These are phyloP conservation scores for Ustilago vetiveriae DNA, from an alignment of 1,284 basidiomycete genomes.

Conservation along the genomic window DNA sequence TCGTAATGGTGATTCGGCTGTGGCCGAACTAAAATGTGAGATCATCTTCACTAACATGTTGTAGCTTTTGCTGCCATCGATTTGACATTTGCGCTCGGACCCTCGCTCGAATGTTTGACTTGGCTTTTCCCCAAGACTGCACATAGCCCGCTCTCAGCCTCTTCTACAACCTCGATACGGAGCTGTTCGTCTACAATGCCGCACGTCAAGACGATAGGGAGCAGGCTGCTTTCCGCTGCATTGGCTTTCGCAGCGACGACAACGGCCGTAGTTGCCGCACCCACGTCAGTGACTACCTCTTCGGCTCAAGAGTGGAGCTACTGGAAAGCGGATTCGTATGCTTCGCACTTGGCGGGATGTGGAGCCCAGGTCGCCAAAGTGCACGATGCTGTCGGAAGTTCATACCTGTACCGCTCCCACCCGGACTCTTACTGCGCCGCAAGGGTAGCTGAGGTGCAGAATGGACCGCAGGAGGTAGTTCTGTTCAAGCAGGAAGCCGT, in stretches of 20 bases:
- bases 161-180: too few relatives aligned
- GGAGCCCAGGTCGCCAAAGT: constrained; percentile 8
- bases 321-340: constrained; percentile 4
- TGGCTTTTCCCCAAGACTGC: too few relatives aligned
- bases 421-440: background rate
- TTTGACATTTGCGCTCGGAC: constrained; percentile 1
- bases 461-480: constrained; percentile 13
- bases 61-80: too few relatives aligned
- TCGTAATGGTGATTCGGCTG: too few relatives aligned
- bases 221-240: constrained; percentile 1
- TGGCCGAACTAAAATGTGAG: too few relatives aligned
- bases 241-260: background rate
- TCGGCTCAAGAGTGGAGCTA: constrained; percentile 12
- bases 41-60: too few relatives aligned
- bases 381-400: background rate
- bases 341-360: background rate
- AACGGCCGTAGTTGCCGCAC: background rate
- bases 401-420: background rate
- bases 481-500: constrained; percentile 27
- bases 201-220: background rate
- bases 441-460: background rate
- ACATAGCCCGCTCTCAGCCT: too few relatives aligned
- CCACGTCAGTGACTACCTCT: background rate
- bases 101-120: too few relatives aligned
- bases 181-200: background rate